phyloP scores from a whole-genome alignment of 2,329 filamentous ascomycete genomes.

The Aspergillus aculeatinus region DNA sequence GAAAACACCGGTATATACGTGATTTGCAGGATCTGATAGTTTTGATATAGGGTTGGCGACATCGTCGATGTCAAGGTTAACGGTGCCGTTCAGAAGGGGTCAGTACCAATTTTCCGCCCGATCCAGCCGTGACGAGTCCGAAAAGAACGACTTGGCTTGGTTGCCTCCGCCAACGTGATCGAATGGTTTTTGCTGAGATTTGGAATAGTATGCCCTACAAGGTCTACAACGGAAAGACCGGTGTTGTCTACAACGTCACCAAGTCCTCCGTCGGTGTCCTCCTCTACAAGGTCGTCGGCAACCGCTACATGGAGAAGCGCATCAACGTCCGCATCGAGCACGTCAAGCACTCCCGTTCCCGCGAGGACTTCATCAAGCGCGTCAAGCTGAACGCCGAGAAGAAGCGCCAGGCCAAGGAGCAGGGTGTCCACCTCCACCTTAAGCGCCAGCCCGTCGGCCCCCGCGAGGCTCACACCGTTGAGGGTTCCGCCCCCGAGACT shows the following conservation, averaged over 20 bases:
- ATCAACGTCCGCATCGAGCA: constrained; percentile 99
- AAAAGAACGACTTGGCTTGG: constrained; percentile 7
- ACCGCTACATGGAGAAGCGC: constrained; percentile 99
- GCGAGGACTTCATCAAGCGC: constrained; percentile 93
- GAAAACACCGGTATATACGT: constrained; percentile 15
- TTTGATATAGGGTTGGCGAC: constrained; percentile 74
- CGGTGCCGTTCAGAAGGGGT: constrained; percentile 98
- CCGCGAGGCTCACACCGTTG: constrained; percentile 76
- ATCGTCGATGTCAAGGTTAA: constrained; percentile 99
- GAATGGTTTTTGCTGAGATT: constrained; percentile 27
- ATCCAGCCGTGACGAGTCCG: constrained; percentile 11
- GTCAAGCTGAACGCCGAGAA: constrained; percentile 95
- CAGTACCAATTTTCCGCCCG: constrained; percentile 48
- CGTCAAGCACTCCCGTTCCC: constrained; percentile 88
- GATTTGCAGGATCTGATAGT: constrained; percentile 47
- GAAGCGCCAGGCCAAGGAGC: constrained; percentile 89
- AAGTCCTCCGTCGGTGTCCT: constrained; percentile 97
- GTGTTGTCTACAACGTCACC: constrained; percentile 98
- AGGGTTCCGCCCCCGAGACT: constrained; percentile 85
- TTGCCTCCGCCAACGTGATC: constrained; percentile 10
- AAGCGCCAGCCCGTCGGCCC: constrained; percentile 86
- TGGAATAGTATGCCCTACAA: constrained; percentile 87
- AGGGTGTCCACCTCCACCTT: constrained; percentile 82
- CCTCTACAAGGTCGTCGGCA: constrained; percentile 99
- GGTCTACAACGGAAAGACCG: constrained; percentile 99